These are phyloP conservation scores for Astrephomene gubernaculifera DNA, from an alignment of 139 green algal genomes.

Conservation along the genomic window DNA sequence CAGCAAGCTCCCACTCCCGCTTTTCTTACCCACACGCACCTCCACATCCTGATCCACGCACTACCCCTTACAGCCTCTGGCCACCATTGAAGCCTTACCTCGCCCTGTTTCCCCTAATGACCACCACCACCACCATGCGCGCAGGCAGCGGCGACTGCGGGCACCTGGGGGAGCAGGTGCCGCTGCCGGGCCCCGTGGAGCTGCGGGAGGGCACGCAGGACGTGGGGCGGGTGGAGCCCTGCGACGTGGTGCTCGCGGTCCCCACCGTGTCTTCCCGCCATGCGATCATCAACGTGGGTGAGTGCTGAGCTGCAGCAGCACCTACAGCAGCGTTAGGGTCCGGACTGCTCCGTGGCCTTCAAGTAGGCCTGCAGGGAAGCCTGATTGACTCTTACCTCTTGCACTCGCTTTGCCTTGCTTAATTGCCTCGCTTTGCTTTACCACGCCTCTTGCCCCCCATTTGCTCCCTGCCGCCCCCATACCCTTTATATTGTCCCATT, in stretches of 20 bases:
- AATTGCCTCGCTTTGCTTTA: neutral
- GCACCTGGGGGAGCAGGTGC: constrained; percentile 54
- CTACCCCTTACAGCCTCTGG: neutral
- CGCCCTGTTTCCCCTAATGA: neutral
- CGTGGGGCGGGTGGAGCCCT: constrained; percentile 50
- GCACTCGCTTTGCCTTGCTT: neutral
- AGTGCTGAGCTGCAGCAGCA: too few relatives aligned
- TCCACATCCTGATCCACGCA: neutral
- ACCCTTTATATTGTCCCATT: neutral
- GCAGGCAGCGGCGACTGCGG: constrained; percentile 48
- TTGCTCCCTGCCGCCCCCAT: neutral
- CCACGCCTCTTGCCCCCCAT: neutral
- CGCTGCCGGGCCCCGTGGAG: neutral
- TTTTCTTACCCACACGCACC: neutral
- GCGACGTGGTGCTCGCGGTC: constrained; percentile 52
- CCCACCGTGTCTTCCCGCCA: constrained; percentile 58
- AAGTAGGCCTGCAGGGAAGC: neutral
- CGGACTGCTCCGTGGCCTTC: neutral
- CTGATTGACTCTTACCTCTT: neutral
- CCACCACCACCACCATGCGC: neutral
- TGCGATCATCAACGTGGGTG: constrained; percentile 54
- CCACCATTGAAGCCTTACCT: neutral
- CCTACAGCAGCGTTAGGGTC: too few relatives aligned
- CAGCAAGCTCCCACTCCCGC: neutral
- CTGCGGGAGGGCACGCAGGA: constrained; percentile 54